phyloP scores from a whole-genome alignment of 176 grass and related monocot genomes.

The Oryza punctata region DNA sequence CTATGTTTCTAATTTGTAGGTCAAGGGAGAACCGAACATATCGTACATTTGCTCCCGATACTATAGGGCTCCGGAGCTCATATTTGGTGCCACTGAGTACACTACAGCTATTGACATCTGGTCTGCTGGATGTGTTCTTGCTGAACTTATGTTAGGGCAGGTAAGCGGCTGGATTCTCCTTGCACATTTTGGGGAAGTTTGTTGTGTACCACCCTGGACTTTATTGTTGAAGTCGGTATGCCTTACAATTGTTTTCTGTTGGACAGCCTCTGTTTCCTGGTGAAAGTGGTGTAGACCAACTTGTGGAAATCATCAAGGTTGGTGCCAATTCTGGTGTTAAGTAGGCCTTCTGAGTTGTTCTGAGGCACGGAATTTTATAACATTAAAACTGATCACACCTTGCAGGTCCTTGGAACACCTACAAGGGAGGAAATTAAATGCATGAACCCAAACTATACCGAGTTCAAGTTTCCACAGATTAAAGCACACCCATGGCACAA shows the following conservation, averaged over 20 bases:
- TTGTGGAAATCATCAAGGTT: conserved; percentile 90
- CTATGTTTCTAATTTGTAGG: conserved; percentile 30
- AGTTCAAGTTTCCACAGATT: conserved; percentile 83
- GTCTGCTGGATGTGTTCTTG: conserved; percentile 89
- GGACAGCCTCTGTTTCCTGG: conserved; percentile 77
- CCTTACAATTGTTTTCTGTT: conserved; percentile 38
- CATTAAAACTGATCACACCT: conserved; percentile 14
- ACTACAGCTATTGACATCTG: conserved; percentile 81
- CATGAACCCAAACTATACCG: conserved; percentile 84
- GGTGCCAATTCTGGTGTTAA: neutral
- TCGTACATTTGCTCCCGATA: conserved; percentile 84
- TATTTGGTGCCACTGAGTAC: conserved; percentile 85
- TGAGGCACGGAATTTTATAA: neutral
- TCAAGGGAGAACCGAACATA: conserved; percentile 87
- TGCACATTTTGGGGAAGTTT: neutral
- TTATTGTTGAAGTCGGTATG: neutral
- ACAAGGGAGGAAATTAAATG: conserved; percentile 92
- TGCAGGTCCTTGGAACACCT: conserved; percentile 71
- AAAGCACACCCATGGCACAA: conserved; percentile 90
- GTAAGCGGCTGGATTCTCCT: conserved; percentile 18
- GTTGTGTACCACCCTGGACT: neutral
- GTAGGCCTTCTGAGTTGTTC: neutral
- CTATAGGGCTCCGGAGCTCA: conserved; percentile 84
- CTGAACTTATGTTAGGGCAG: conserved; percentile 81
- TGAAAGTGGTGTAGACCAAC: conserved; percentile 86